Percentiles rank a stretch among this genome's conserved stretches.
phyloP scores from a whole-genome alignment of 768 basidiomycete species.

The Austroboletus eburneus region DNA sequence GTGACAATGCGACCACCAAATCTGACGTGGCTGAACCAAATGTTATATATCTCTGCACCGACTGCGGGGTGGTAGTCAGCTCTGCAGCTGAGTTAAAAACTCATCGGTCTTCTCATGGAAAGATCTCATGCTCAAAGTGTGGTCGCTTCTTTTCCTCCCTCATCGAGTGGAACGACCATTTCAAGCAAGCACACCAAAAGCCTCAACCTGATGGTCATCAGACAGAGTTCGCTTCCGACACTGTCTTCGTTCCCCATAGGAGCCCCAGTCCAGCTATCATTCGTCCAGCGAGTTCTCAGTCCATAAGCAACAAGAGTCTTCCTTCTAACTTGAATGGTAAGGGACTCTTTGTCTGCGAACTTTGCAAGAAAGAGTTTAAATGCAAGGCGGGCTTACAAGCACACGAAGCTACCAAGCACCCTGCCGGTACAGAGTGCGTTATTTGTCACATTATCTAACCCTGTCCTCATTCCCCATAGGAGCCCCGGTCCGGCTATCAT shows the following conservation, averaged over 20 bases:
- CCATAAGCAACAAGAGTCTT: conserved; percentile 6
- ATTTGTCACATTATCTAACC: conserved; percentile 23
- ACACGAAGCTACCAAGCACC: conserved; percentile 24
- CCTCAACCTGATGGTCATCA: conserved; percentile 5
- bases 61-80: conserved; percentile 17
- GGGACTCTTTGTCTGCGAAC: conserved; percentile 11
- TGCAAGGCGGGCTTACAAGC: conserved; percentile 19
- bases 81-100: conserved; percentile 16
- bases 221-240: conserved; percentile 3
- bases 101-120: conserved; percentile 18
- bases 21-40: conserved; percentile 2
- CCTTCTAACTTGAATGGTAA: conserved; percentile 4
- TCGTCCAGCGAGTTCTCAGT: conserved; percentile 18
- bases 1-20: background rate
- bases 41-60: conserved; percentile 12
- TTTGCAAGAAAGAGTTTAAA: conserved; percentile 24
- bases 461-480: conserved; percentile 6
- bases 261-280: conserved; percentile 12
- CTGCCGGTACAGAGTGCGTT: conserved; percentile 15
- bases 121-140: conserved; percentile 26
- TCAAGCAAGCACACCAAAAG: conserved; percentile 18
- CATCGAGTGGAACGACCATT: conserved; percentile 27
- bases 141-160: conserved; percentile 17
- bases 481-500: conserved; percentile 12
- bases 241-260: conserved; percentile 4